Base-by-base conservation (phyloP, 495 filamentous ascomycete genomes). In the Trypethelium eluteriae region DNA sequence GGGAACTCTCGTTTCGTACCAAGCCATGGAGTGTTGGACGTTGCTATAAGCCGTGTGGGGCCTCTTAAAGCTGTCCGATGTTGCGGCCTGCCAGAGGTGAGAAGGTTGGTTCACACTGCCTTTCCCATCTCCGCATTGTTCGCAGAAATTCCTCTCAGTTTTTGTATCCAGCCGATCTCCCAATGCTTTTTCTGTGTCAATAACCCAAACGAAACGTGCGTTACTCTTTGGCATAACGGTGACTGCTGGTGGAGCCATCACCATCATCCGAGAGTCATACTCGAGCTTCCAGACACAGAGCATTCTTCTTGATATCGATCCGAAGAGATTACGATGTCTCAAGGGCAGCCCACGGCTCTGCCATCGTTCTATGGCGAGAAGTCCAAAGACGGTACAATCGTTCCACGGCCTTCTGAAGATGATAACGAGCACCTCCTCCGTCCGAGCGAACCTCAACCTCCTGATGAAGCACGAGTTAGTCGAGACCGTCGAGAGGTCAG, bases 401-500 rank as follows among this genome's bases (percentile, higher is more conserved):
- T 59, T 6, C 53, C 53, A 36, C 53, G 53, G 7, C 53, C 25
- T 34, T 59, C 53, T 36, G 18, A 34, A 59, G 53, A 59, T 7
- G 53, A 59, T 7, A 32, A 32, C 53, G 53, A 59, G 32, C 25
- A 18, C 7, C 53, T 59, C 5, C 53, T 59, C 5, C 53, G 32
- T 14, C 32, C 53, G 36, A 36, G 36, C 32, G 53, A 59, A 36
- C 53, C 53, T 35, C 53, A 59, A 4, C 53, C 53, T 35, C 53
- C 53, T 35, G 53, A 59, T 35, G 53, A 59, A 36, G 53, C 53
- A 34, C 53, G 53, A 1, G 5, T 59, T 36, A 18, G 53, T 36
- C 34, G 36, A 59, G 53, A 59, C 6, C 53, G 53, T 59, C n/a
- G 53, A 36, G 53, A 59, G 5, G 53, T 59, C 11, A 59, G 53